Conservation (phyloP, 176 grass and related monocot genomes). For the Musa schizocarpa region DNA sequence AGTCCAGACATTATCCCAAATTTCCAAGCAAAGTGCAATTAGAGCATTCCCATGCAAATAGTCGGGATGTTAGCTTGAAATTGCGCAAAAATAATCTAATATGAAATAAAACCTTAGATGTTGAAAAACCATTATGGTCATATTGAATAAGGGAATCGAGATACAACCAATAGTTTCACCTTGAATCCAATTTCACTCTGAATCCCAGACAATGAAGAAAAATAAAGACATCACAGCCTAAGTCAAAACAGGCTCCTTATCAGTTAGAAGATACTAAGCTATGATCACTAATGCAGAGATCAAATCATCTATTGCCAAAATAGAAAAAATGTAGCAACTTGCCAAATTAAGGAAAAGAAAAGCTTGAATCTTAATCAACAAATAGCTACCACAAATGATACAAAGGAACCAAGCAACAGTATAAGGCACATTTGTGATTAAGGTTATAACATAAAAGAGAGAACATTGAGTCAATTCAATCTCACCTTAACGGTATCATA, state of each 20-base stretch:
- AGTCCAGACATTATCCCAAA: background rate
- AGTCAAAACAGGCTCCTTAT: background rate
- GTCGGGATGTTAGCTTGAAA: background rate
- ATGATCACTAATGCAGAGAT: too few species aligned
- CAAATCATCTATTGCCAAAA: too few species aligned
- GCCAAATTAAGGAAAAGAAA: background rate
- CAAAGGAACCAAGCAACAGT: background rate
- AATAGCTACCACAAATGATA: background rate
- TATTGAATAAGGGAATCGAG: too few species aligned
- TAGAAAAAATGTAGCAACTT: background rate
- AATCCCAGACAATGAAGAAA: background rate
- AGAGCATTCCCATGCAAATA: background rate
- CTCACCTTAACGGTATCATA: constrained; percentile 10
- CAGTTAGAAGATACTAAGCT: background rate
- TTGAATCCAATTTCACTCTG: background rate
- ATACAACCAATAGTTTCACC: background rate
- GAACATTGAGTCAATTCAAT: background rate
- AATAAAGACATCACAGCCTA: background rate
- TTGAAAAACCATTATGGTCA: background rate
- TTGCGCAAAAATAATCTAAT: background rate
- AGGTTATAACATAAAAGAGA: background rate
- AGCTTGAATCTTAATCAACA: background rate
- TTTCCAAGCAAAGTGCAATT: background rate
- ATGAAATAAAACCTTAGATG: background rate
- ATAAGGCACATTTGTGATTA: background rate